Evolutionary conservation across 192 early-diverging fungal genomes (phyloP).

Genomic region (Entrophospora sp.): DNA sequence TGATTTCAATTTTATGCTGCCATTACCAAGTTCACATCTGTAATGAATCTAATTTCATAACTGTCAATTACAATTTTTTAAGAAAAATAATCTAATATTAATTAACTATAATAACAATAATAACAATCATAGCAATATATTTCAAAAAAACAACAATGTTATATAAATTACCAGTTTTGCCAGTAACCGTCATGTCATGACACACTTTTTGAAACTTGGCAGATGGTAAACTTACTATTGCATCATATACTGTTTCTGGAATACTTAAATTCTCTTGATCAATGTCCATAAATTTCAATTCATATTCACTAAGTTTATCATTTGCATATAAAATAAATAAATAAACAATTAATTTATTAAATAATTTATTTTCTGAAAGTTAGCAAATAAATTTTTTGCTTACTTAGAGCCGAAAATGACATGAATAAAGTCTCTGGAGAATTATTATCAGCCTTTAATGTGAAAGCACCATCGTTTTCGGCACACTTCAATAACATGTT

Average conservation of each 20-base stretch:
- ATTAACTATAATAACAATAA: too few species aligned
- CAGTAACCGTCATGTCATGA: conserved; percentile 71
- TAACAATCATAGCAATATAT: too few species aligned
- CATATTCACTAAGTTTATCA: conserved; percentile 79
- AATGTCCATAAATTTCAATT: conserved; percentile 97
- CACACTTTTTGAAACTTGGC: conserved; percentile 86
- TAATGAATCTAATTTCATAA: too few species aligned
- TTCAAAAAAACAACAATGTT: too few species aligned
- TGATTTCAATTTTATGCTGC: too few species aligned
- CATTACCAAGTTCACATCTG: too few species aligned
- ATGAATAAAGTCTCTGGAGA: conserved; percentile 68
- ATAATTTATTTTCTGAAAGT: neutral
- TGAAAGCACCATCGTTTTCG: conserved; percentile 82
- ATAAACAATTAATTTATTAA: neutral
- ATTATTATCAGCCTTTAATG: conserved; percentile 85
- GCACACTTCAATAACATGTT: conserved; percentile 94
- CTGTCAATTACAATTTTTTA: too few species aligned
- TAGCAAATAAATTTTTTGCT: neutral
- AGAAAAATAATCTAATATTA: too few species aligned
- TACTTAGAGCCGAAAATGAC: conserved; percentile 60
- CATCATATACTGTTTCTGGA: conserved; percentile 90
- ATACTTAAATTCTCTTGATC: conserved; percentile 93
- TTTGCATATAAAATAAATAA: conserved; percentile 26
- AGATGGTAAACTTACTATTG: conserved; percentile 81
- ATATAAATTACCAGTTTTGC: conserved; percentile 50